phyloP scores from a whole-genome alignment of 2,329 filamentous ascomycete species.

The Metarhizium anisopliae region DNA sequence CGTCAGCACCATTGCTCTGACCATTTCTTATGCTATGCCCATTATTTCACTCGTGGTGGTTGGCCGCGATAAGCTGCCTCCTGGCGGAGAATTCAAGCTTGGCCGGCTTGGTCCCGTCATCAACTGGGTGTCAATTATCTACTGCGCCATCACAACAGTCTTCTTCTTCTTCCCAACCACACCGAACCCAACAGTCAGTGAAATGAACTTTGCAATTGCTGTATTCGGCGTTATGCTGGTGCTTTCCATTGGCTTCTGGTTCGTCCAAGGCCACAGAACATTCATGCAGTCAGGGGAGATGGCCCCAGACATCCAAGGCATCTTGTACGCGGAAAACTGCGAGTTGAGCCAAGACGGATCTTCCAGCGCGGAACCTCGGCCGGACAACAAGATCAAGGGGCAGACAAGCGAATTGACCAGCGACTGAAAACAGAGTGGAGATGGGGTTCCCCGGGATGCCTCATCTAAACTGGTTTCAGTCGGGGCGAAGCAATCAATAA shows the following conservation, averaged over 20 bases:
- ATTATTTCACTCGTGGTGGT: slow-evolving; percentile 37
- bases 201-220: slow-evolving; percentile 50
- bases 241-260: slow-evolving; percentile 40
- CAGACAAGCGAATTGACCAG: neutral
- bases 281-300: slow-evolving; percentile 14
- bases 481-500: neutral
- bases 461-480: neutral
- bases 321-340: slow-evolving; percentile 9
- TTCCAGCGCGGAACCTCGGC: neutral
- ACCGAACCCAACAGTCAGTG: slow-evolving; percentile 34
- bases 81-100: slow-evolving; percentile 32
- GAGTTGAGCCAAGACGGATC: neutral
- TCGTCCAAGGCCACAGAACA: slow-evolving; percentile 32
- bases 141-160: slow-evolving; percentile 41
- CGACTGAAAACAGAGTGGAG: neutral
- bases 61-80: slow-evolving; percentile 43
- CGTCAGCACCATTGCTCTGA: slow-evolving; percentile 47
- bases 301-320: slow-evolving; percentile 9
- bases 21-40: slow-evolving; percentile 39
- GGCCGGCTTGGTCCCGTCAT: slow-evolving; percentile 33
- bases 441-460: neutral
- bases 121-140: slow-evolving; percentile 41
- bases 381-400: neutral
- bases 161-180: slow-evolving; percentile 45
- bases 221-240: slow-evolving; percentile 47